Base-by-base conservation (phyloP, 2,329 filamentous ascomycete genomes). In the Calycina marina region DNA sequence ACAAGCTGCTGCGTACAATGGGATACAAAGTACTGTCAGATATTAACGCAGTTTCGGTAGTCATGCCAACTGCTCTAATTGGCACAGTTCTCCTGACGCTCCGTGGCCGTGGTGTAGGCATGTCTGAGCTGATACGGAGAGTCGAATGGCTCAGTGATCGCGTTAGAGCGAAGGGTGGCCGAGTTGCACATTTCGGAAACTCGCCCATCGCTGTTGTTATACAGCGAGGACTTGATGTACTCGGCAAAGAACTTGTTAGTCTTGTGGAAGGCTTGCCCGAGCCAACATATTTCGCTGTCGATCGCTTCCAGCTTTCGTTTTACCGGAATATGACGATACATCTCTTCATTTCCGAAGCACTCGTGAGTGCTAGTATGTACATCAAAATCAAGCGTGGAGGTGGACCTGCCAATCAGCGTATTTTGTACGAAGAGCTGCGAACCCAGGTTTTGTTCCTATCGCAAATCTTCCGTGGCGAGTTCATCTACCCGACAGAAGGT, bases 241-340 rank as follows among this genome's bases (percentile, higher is more conserved):
- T 98, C 1, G 90, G 90, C 0, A 82, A 83, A 33, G 80, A 90
- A 31, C 67, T 98, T 2, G 85, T 98, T 0, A 84, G 86, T 4
- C 63, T 77, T 4, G 67, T 93, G 0, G 69, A 77, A 22, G 83
- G 77, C 1, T 60, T 98, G 4, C 79, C 81, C 0, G 90, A 98
- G 53, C 82, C 83, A 12, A 96, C 90, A 0, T 96, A 83, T 56
- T 93, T 83, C 48, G 90, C 90, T 4, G 85, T 94, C 24, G 90
- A 98, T 54, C 72, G 85, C 32, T 98, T 98, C 61, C 90, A 98
- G 52, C 69, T 98, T 6, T 93, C 85, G 0, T 98, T 98, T 56
- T 98, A 98, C 58, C 77, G 90, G 32, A 98, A 98, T 56, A 96
- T 96, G 90, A 94, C 88, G 0, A 98, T 98, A 40, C 90, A 98